Evolutionary conservation across 176 grass and related monocot genomes (phyloP), one percentile per base, ranked within the genome.

Genomic region (Lolium multiflorum): DNA sequence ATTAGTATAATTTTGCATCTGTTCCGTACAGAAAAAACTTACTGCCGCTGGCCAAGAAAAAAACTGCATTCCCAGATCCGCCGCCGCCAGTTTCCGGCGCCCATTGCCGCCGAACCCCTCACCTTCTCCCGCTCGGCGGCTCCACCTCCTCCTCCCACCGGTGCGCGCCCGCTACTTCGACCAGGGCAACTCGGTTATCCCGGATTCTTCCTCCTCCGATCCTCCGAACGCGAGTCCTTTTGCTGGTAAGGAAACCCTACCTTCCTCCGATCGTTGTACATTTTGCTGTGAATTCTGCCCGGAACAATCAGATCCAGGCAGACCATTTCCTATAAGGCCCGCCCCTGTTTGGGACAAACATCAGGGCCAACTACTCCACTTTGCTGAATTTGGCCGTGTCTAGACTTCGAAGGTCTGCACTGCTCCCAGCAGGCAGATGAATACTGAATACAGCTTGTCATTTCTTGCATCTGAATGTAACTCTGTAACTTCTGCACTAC

Each of bases 211-310:
- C 10, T 72, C 69, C 20, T 20, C 73, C 46, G 44, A 49, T 5
- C 72, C 22, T 18, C 38, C 4, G 38, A 7, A 28, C 65, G 74
- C 74, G 13, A 76, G 17, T 76, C 74, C 26, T 55, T 52, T 55
- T 11, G 74, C 49, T 11, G 74, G 74, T 55, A 76, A 55, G 74
- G 49, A 54, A 76, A 7, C 74, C 74, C 49, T 55, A 11, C 74
- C 16, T 20, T 76, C 49, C 25, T 37, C 49, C 15, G 74, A 76
- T 76, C 26, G 50, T 37, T 52, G 74, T 55, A 20, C 74, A 50
- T 76, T 76, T 76, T 20, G 25, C 72, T 7, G 44, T 20, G 4
- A 55, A 20, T 55, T 76, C 49, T 12, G 48, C 25, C 74, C 16
- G 5, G 74, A 76, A 76, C 73, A 35, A 54, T 54, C 73, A 35